Conservation (phyloP, 495 filamentous ascomycete genomes). For the Xylaria castorea region DNA sequence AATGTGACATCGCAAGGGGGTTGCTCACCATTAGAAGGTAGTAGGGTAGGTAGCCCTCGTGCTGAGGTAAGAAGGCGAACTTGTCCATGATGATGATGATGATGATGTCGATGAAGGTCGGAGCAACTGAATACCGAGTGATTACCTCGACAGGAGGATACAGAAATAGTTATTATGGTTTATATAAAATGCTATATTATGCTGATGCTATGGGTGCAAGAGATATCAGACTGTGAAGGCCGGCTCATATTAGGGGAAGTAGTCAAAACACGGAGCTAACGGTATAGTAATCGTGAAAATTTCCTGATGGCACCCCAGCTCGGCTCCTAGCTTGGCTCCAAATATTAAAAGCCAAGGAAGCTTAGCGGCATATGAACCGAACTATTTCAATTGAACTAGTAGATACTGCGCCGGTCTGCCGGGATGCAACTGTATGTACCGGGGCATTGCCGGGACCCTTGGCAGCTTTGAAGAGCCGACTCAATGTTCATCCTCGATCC, state of each 20-base stretch:
- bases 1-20: constrained; percentile 1
- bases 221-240: background rate
- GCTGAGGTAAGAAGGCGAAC: constrained; percentile 30
- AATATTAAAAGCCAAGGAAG: background rate
- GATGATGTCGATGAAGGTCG: background rate
- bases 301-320: background rate
- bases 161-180: background rate
- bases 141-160: background rate
- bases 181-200: too few species aligned
- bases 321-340: background rate
- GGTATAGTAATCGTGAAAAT: background rate
- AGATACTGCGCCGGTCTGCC: background rate
- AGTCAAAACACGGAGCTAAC: background rate
- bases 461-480: too few species aligned
- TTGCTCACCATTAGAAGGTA: constrained; percentile 40
- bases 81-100: constrained; percentile 14
- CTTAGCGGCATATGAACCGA: too few species aligned
- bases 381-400: too few species aligned
- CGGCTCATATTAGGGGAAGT: background rate
- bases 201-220: too few species aligned
- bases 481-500: too few species aligned
- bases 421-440: too few species aligned
- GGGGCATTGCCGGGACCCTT: too few species aligned
- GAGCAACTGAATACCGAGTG: background rate
- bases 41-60: constrained; percentile 41